A percentile compares a stretch with the other conserved stretches of the same genome.
These are phyloP conservation scores for Arachis hypogaea DNA, from an alignment of 306 rosid genomes.

Conservation along the genomic window DNA sequence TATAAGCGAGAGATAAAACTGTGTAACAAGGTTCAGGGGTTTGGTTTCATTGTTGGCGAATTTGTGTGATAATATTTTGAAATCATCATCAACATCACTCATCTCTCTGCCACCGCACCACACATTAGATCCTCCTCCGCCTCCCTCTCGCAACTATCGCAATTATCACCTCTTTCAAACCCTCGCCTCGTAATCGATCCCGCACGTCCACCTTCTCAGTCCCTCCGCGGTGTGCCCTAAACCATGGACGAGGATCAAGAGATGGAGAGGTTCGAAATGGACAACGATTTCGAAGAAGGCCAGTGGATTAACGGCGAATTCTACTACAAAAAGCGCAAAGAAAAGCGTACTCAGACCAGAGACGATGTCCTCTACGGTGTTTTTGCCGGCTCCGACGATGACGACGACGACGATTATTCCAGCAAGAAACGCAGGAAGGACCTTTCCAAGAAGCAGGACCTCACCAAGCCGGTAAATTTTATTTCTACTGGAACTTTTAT, in stretches of 20 bases:
- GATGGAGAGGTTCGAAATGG: constrained; percentile 81
- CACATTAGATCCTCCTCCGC: too few species aligned
- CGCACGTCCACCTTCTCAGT: too few species aligned
- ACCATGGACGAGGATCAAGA: constrained; percentile 87
- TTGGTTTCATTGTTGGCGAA: too few species aligned
- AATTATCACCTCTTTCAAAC: too few species aligned
- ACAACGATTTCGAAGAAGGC: constrained; percentile 79
- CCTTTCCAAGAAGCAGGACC: constrained; percentile 53
- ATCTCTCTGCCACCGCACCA: too few species aligned
- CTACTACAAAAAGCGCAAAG: constrained; percentile 66
- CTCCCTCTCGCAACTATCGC: too few species aligned
- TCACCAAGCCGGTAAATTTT: constrained; percentile 80
- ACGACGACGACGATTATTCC: constrained; percentile 54
- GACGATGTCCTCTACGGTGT: constrained; percentile 77
- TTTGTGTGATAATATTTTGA: too few species aligned
- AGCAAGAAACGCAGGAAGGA: constrained; percentile 64
- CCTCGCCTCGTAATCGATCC: too few species aligned
- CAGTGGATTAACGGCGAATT: constrained; percentile 78
- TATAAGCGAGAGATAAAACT: too few species aligned
- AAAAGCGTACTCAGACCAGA: constrained; percentile 71
- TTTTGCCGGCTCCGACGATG: constrained; percentile 61
- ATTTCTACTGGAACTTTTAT: constrained; percentile 73
- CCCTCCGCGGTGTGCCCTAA: not conserved
- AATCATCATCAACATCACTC: too few species aligned
- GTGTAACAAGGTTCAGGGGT: too few species aligned